Conservation (phyloP, 306 rosid species). For the Rosa persica region DNA sequence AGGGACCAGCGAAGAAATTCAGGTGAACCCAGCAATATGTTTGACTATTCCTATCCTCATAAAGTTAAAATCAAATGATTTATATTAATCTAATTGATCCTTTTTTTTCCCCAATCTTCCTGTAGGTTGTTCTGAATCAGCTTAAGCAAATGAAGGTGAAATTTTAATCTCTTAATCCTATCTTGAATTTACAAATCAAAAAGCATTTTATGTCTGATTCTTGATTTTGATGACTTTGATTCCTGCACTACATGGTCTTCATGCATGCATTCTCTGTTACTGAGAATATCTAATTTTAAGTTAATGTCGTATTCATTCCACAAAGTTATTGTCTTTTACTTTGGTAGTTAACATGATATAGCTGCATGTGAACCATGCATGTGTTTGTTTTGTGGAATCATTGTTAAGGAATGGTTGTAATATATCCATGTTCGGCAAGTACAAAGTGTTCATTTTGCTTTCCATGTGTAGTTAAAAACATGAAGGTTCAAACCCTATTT, state of each 20-base stretch:
- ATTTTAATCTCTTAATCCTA: conserved; percentile 23
- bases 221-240: neutral
- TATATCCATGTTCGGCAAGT: neutral
- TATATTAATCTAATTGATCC: conserved; percentile 20
- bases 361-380: neutral
- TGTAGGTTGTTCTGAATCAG: conserved; percentile 70
- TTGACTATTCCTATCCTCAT: conserved; percentile 15
- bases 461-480: neutral
- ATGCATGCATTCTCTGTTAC: neutral
- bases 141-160: conserved; percentile 80
- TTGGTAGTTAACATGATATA: neutral
- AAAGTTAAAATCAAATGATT: neutral
- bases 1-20: conserved; percentile 75
- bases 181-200: conserved; percentile 18
- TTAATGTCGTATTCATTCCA: neutral
- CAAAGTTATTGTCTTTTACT: neutral
- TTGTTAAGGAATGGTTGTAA: neutral
- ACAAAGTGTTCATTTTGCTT: conserved; percentile 7
- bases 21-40: conserved; percentile 49
- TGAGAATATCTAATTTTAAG: neutral
- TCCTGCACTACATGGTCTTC: conserved; percentile 1
- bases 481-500: neutral
- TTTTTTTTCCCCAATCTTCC: conserved; percentile 17
- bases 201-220: conserved; percentile 6
- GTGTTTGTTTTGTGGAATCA: neutral